Base-by-base conservation (phyloP, 2,329 filamentous ascomycete genomes). In the Calonectria pteridis region DNA sequence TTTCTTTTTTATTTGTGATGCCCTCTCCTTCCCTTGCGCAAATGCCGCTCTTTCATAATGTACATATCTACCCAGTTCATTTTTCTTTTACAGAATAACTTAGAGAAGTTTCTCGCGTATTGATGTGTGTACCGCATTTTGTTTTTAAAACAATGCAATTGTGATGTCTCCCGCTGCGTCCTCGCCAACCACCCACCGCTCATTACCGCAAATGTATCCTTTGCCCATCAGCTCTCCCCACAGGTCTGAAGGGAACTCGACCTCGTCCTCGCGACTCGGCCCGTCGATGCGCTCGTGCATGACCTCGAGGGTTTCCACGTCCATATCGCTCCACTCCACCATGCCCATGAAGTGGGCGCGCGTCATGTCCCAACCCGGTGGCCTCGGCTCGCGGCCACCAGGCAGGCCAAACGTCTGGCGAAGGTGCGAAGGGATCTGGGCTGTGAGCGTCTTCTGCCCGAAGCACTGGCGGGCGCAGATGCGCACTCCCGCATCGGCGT, bases 121-220 rank as follows among this genome's bases (percentile, higher is more conserved):
- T 40, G 11, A 10, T 31, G 50, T 20, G 43, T 13, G 28, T 10
- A 18, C 3, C 35, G 14, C 31, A 7, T n/a, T 26, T 7, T 29
- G 14, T 13, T 7, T n/a, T 50, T 49, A 76, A 73, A 93, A 93
- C 69, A 87, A 81, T 72, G 89, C 83, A 69, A 93, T 82, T 0
- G 90, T 89, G 58, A 93, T 80, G 73, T 87, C 85, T 37, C 88
- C 86, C 11, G 84, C 79, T 1, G 76, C 75, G 78, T 91, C 91
- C 82, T 93, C 89, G 0, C 91, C 91, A 14, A 93, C 81, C n/a
- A 93, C 67, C 87, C 91, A 93, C 69, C 89, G 83, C 81, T 93
- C 91, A 73, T 91, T 89, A 1, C 91, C 92, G 43, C 83, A 87
- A 20, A 93, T 89, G 73, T 85, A 86, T 1, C 89, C 91, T 77